Percentiles rank a stretch among this genome's conserved stretches.
Evolutionary conservation across 345 rosid species (phyloP).

Genomic region (Sisymbrium irio): DNA sequence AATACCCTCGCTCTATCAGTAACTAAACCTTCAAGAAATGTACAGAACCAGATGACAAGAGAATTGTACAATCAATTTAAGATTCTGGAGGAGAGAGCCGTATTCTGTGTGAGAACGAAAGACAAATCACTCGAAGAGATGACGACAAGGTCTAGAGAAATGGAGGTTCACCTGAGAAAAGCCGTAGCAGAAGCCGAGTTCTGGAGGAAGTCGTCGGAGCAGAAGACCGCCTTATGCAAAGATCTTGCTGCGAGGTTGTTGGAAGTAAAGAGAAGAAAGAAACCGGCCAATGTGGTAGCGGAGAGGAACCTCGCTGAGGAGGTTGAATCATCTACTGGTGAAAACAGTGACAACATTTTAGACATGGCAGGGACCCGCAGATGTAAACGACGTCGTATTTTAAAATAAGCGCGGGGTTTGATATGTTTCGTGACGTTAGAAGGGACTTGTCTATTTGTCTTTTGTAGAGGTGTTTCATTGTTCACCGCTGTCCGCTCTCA

Average conservation of each 20-base stretch:
- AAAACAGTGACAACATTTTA: background rate
- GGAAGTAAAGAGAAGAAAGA: background rate
- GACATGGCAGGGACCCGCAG: background rate
- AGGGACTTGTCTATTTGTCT: background rate
- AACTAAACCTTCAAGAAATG: background rate
- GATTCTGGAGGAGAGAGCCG: background rate
- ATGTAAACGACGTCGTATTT: conserved; percentile 15
- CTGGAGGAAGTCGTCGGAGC: background rate
- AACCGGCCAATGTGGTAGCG: rapidly evolving
- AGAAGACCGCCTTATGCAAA: background rate
- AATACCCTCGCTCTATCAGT: background rate
- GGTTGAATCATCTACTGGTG: conserved; percentile 8
- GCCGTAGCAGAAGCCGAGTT: background rate
- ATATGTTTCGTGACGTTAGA: background rate
- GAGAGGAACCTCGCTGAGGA: background rate
- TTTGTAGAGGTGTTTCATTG: background rate
- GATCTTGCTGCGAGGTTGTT: background rate
- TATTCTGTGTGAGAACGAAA: background rate
- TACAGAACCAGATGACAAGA: background rate
- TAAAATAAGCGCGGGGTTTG: background rate
- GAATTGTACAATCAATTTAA: background rate
- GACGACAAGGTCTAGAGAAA: background rate
- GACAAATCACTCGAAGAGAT: background rate
- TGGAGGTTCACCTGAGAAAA: background rate
- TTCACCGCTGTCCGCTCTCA: background rate